Evolutionary conservation across 108 stramenopile species (phyloP).

Genomic region (Fistulifera solaris): DNA sequence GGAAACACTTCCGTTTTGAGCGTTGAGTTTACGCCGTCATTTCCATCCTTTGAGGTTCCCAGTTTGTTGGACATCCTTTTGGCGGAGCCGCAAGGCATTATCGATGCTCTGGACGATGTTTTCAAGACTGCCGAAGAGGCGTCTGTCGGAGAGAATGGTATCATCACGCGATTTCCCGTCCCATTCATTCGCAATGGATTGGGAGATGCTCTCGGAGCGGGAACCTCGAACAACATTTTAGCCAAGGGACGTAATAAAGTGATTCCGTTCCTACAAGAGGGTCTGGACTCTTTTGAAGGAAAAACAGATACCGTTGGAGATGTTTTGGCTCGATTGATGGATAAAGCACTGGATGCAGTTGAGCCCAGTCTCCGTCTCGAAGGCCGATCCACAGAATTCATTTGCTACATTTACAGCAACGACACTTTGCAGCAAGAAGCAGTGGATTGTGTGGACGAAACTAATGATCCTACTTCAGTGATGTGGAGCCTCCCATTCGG

Average conservation of each 20-base stretch:
- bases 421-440: background rate
- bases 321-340: slow-evolving; percentile 5
- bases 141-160: slow-evolving; percentile 17
- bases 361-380: background rate
- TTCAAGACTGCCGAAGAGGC: slow-evolving; percentile 13
- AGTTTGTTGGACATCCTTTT: slow-evolving; percentile 13
- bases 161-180: slow-evolving; percentile 15
- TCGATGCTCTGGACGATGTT: slow-evolving; percentile 19
- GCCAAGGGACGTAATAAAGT: background rate
- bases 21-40: background rate
- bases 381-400: background rate
- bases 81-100: slow-evolving; percentile 13
- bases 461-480: slow-evolving; percentile 3
- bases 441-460: background rate
- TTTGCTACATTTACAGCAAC: slow-evolving; percentile 8
- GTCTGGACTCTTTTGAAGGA: slow-evolving; percentile 9
- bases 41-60: background rate
- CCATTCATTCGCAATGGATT: slow-evolving; percentile 3
- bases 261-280: slow-evolving; percentile 5
- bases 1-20: background rate
- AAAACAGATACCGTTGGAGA: no score
- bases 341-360: slow-evolving; percentile 8
- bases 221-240: background rate
- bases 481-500: slow-evolving; percentile 33
- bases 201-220: slow-evolving; percentile 8